Conservation (phyloP, 768 basidiomycete genomes). For the Auricularia sp. region DNA sequence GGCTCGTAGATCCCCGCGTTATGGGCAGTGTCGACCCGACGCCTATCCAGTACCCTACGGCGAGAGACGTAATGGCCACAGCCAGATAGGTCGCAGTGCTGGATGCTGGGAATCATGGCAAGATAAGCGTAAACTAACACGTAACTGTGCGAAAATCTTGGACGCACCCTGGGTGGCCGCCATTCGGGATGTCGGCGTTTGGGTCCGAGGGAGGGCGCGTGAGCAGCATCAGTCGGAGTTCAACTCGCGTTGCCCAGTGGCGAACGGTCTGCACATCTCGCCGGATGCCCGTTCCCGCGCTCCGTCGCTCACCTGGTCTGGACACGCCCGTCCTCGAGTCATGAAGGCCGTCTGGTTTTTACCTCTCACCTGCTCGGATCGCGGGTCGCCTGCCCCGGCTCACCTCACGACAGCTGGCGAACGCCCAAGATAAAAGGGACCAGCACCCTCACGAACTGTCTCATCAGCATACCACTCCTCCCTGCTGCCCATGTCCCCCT, state of each 20-base stretch:
- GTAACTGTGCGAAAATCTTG: background rate
- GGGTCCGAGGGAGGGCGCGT: background rate
- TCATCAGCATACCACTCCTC: too few species aligned
- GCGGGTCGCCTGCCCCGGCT: background rate
- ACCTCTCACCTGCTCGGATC: background rate
- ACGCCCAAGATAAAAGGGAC: background rate
- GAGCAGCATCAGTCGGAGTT: background rate
- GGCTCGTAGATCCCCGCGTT: conserved; percentile 1
- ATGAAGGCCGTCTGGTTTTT: background rate
- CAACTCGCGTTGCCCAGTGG: background rate
- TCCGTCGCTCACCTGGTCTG: background rate
- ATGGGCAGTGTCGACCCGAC: conserved; percentile 16
- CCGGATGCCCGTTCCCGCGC: background rate
- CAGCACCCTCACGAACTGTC: too few species aligned
- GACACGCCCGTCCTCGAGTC: background rate
- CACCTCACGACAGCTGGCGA: background rate
- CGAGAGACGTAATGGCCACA: conserved; percentile 26
- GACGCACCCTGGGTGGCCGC: background rate
- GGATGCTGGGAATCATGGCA: background rate
- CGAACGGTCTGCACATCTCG: background rate
- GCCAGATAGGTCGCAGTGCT: conserved; percentile 11
- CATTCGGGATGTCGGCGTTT: too few species aligned
- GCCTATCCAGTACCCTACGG: conserved; percentile 34
- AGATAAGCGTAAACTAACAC: background rate
- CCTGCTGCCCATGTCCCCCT: background rate